Conservation (phyloP, 2,329 filamentous ascomycete species). For the Colletotrichum sp. region DNA sequence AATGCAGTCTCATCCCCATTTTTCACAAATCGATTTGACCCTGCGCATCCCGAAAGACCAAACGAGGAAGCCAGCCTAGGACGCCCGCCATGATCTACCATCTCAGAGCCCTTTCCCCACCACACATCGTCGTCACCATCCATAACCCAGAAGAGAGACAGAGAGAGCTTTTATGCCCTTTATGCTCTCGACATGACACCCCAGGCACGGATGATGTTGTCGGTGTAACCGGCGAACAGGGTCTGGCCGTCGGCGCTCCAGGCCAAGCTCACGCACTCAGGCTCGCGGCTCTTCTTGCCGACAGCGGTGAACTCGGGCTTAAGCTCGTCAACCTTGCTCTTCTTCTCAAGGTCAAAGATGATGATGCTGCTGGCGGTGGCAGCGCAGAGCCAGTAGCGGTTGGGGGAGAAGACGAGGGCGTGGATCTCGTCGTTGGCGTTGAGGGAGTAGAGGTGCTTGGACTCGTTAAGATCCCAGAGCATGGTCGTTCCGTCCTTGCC, state of each 20-base stretch:
- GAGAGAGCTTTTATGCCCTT: constrained; percentile 27
- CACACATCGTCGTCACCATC: constrained; percentile 17
- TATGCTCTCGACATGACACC: constrained; percentile 96
- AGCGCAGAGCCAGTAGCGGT: constrained; percentile 99
- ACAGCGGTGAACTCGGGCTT: constrained; percentile 96
- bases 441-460: constrained; percentile 99
- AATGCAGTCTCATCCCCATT: constrained; percentile 29
- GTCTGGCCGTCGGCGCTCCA: constrained; percentile 99
- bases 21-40: constrained; percentile 27
- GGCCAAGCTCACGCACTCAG: constrained; percentile 96
- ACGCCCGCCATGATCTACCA: constrained; percentile 52
- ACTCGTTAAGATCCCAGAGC: constrained; percentile 99
- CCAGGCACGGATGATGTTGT: constrained; percentile 99
- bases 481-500: constrained; percentile 99
- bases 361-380: constrained; percentile 98
- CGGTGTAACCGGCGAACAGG: constrained; percentile 99
- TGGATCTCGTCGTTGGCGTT: constrained; percentile 99
- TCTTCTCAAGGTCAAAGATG: constrained; percentile 99
- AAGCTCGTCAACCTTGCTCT: constrained; percentile 99
- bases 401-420: constrained; percentile 99
- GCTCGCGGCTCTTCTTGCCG: constrained; percentile 99
- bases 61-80: constrained; percentile 52
- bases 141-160: constrained; percentile 22
- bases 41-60: constrained; percentile 47
- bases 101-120: constrained; percentile 24